A percentile compares a stretch with the other conserved stretches of the same genome.
phyloP scores from a whole-genome alignment of 345 rosid species.

The Hypericum androsaemum region DNA sequence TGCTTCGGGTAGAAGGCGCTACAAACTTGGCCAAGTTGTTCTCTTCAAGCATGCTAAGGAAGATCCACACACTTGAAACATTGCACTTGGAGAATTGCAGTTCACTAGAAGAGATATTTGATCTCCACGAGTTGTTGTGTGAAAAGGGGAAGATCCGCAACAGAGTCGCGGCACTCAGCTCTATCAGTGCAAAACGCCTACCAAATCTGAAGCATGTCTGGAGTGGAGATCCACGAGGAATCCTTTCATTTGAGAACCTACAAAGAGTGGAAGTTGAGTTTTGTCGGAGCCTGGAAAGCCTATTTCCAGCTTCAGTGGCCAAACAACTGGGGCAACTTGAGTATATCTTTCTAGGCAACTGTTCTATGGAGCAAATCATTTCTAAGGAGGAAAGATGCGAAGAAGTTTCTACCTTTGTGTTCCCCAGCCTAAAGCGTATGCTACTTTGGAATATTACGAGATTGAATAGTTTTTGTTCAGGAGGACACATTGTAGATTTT shows the following conservation, averaged over 20 bases:
- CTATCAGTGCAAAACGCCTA: too few relatives aligned
- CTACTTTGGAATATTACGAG: neutral
- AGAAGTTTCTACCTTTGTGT: neutral
- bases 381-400: neutral
- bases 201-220: slow-evolving; percentile 7
- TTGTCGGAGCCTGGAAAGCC: slow-evolving; percentile 4
- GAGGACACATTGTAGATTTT: neutral
- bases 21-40: neutral
- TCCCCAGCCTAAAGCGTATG: slow-evolving; percentile 4
- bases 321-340: slow-evolving; percentile 9
- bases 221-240: slow-evolving; percentile 4
- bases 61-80: slow-evolving; percentile 1
- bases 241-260: slow-evolving; percentile 5
- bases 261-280: neutral
- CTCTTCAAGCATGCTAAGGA: too few relatives aligned
- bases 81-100: neutral
- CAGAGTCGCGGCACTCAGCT: neutral
- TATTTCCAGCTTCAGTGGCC: slow-evolving; percentile 13
- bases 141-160: neutral
- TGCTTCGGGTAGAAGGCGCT: neutral
- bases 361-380: slow-evolving; percentile 11
- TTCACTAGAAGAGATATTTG: neutral
- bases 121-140: neutral
- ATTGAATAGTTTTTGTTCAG: slow-evolving; percentile 6
- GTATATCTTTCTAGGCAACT: neutral